Conservation (phyloP, 495 filamentous ascomycete species). For the Daldinia loculata region DNA sequence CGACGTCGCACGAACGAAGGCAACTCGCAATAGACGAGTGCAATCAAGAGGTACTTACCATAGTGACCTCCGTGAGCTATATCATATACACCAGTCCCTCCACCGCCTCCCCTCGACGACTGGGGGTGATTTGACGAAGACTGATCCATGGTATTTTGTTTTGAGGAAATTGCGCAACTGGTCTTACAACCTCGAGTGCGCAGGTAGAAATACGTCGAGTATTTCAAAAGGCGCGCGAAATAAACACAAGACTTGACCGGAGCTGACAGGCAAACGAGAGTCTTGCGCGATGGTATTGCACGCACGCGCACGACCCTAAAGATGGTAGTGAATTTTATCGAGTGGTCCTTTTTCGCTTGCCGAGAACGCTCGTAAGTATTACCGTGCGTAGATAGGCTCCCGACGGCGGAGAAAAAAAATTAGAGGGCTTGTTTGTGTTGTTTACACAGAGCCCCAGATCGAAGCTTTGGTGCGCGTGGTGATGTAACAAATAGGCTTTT, state of each 20-base stretch:
- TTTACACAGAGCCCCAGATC: constrained; percentile 39
- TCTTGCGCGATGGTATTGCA: constrained; percentile 41
- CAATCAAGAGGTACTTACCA: constrained; percentile 64
- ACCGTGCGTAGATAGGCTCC: constrained; percentile 27
- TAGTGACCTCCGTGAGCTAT: constrained; percentile 85
- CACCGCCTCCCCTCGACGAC: constrained; percentile 59
- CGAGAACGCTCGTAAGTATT: constrained; percentile 31
- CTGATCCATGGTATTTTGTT: constrained; percentile 62
- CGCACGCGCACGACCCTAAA: constrained; percentile 28
- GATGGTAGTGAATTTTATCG: constrained; percentile 16
- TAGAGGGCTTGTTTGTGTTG: constrained; percentile 37
- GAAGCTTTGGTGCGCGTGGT: constrained; percentile 44
- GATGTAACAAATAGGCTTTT: constrained; percentile 50
- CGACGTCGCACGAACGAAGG: constrained; percentile 47
- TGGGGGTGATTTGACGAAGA: constrained; percentile 60
- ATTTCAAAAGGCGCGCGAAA: constrained; percentile 33
- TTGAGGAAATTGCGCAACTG: constrained; percentile 30
- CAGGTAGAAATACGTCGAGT: constrained; percentile 29
- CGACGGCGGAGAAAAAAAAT: constrained; percentile 41
- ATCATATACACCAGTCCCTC: constrained; percentile 76
- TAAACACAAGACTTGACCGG: constrained; percentile 11
- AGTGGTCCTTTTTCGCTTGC: constrained; percentile 22
- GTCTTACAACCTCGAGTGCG: constrained; percentile 30
- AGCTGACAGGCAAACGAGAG: constrained; percentile 30
- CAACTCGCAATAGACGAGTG: constrained; percentile 40